Percentiles rank a stretch among this genome's conserved stretches.
phyloP scores from a whole-genome alignment of 2,329 filamentous ascomycete species.

The Monosporascus sp. region DNA sequence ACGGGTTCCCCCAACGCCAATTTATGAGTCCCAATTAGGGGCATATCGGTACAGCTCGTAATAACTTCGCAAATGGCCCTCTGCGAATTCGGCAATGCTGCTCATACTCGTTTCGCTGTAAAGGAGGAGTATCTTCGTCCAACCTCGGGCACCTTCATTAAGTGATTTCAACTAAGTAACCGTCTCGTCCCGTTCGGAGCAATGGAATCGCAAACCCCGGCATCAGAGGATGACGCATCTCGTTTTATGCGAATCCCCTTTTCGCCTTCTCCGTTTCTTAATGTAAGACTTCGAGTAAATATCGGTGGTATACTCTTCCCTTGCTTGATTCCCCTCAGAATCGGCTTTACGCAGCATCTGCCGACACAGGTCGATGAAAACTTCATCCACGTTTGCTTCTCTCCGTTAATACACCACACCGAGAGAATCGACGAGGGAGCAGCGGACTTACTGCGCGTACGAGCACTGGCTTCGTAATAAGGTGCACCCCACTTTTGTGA shows the following conservation, averaged over 20 bases:
- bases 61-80: neutral
- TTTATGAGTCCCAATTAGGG: neutral
- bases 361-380: slow-evolving; percentile 77
- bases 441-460: slow-evolving; percentile 56
- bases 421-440: slow-evolving; percentile 1
- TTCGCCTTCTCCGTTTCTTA: slow-evolving; percentile 26
- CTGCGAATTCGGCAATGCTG: neutral
- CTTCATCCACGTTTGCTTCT: slow-evolving; percentile 78
- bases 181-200: neutral
- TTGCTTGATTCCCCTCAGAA: slow-evolving; percentile 31
- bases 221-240: slow-evolving; percentile 40
- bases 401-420: slow-evolving; percentile 2
- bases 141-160: neutral
- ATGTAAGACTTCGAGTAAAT: slow-evolving; percentile 25
- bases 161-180: neutral
- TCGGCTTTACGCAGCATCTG: slow-evolving; percentile 76
- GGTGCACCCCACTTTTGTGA: slow-evolving; percentile 86
- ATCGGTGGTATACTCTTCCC: slow-evolving; percentile 39
- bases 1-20: neutral
- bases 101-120: neutral
- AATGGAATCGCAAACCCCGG: neutral
- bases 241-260: slow-evolving; percentile 25
- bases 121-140: neutral
- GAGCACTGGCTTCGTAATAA: slow-evolving; percentile 85
- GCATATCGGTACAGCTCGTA: neutral